A percentile compares a stretch with the other conserved stretches of the same genome.
These are phyloP conservation scores for Aspergillus sp. DNA, from an alignment of 2,329 filamentous ascomycete genomes.

Conservation along the genomic window DNA sequence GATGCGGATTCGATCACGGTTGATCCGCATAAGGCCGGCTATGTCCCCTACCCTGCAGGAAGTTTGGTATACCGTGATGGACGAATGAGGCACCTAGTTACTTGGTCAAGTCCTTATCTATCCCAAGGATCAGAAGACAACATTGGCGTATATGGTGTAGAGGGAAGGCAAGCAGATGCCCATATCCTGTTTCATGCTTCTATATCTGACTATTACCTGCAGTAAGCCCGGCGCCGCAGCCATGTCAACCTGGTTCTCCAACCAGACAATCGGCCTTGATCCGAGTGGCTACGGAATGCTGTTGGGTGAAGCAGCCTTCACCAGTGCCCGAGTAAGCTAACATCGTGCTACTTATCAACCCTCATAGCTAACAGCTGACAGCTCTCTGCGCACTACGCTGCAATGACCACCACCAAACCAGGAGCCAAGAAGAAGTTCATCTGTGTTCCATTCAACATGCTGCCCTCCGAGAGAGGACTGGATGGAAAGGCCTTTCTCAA, in stretches of 20 bases:
- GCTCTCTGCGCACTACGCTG: neutral
- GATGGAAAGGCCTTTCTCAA: too few species aligned
- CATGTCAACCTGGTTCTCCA: slow-evolving; percentile 41
- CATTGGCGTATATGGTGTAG: slow-evolving; percentile 41
- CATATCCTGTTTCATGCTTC: too few species aligned
- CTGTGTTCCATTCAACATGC: too few species aligned
- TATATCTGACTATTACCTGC: too few species aligned
- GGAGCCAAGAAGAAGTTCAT: too few species aligned
- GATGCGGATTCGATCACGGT: slow-evolving; percentile 43
- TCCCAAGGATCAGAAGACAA: slow-evolving; percentile 34
- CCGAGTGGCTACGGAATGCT: slow-evolving; percentile 38
- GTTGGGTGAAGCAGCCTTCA: slow-evolving; percentile 40
- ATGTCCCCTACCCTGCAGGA: slow-evolving; percentile 44
- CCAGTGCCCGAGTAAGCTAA: slow-evolving; percentile 38
- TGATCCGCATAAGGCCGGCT: slow-evolving; percentile 45
- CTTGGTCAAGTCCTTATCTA: slow-evolving; percentile 40
- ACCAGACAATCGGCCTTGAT: slow-evolving; percentile 39
- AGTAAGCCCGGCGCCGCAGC: slow-evolving; percentile 45
- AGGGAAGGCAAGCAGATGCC: slow-evolving; percentile 31
- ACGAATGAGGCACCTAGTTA: slow-evolving; percentile 39
- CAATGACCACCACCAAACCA: neutral
- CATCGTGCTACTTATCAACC: too few species aligned
- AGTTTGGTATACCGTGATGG: slow-evolving; percentile 41
- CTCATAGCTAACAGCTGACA: slow-evolving; percentile 1
- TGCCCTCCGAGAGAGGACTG: too few species aligned